Conservation (phyloP, 2,329 filamentous ascomycete species). For the Akanthomyces lecanii region DNA sequence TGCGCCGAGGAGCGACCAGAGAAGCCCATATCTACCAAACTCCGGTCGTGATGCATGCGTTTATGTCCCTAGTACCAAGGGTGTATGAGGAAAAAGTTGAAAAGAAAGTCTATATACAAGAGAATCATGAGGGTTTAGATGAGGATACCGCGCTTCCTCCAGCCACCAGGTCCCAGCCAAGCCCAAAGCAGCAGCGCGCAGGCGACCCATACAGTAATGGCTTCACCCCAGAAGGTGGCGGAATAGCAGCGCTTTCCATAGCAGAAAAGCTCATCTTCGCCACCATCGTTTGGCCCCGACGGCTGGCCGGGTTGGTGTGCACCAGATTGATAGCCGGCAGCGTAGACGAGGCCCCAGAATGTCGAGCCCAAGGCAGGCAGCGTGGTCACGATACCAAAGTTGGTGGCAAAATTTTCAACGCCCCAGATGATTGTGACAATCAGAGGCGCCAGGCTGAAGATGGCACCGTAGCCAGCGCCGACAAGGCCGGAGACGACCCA, state of each 20-base stretch:
- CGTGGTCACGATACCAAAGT: constrained; percentile 94
- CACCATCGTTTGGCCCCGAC: constrained; percentile 25
- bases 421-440: constrained; percentile 98
- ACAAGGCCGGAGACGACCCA: constrained; percentile 81
- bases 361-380: constrained; percentile 84
- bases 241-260: constrained; percentile 80
- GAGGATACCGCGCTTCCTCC: constrained; percentile 71
- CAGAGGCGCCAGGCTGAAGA: constrained; percentile 85
- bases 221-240: constrained; percentile 80
- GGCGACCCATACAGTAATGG: constrained; percentile 72
- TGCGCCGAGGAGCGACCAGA: not conserved
- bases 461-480: constrained; percentile 86
- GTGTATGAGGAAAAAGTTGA: not conserved
- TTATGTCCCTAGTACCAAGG: not conserved
- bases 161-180: constrained; percentile 74
- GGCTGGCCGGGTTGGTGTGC: constrained; percentile 40
- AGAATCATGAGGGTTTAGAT: constrained; percentile 33
- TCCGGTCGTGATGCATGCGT: constrained; percentile 3
- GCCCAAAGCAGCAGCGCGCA: constrained; percentile 69
- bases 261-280: constrained; percentile 59
- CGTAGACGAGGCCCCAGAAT: constrained; percentile 89
- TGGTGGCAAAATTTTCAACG: constrained; percentile 96
- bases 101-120: not conserved
- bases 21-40: constrained; percentile 9
- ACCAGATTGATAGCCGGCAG: constrained; percentile 68